These are phyloP conservation scores for Penicillium nordicum DNA, from an alignment of 2,329 filamentous ascomycete species.

Conservation along the genomic window DNA sequence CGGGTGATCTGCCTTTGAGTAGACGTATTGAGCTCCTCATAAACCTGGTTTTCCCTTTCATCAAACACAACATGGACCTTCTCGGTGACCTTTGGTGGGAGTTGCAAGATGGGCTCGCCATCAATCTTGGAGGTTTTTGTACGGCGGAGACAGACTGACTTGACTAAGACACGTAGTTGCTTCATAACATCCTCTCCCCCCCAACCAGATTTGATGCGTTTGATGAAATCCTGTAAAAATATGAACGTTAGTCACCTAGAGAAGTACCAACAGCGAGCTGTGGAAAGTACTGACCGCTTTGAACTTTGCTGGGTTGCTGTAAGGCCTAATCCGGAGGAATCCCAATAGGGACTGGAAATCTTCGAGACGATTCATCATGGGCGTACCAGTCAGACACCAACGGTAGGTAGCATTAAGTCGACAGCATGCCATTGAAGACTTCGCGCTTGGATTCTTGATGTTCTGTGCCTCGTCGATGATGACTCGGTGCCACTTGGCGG, in stretches of 20 bases:
- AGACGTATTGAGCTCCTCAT: constrained; percentile 62
- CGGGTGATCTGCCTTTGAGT: constrained; percentile 71
- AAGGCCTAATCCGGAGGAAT: constrained; percentile 75
- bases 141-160: constrained; percentile 75
- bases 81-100: constrained; percentile 64
- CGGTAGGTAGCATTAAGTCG: constrained; percentile 59
- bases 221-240: constrained; percentile 47
- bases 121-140: constrained; percentile 77
- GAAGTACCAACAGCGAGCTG: neutral
- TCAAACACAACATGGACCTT: constrained; percentile 63
- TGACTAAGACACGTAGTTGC: constrained; percentile 70
- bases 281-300: constrained; percentile 43
- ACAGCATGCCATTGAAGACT: constrained; percentile 59
- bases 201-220: constrained; percentile 47
- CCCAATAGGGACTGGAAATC: constrained; percentile 75
- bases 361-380: constrained; percentile 80
- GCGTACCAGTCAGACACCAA: constrained; percentile 75
- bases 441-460: constrained; percentile 71
- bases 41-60: constrained; percentile 63
- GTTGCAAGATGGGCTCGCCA: constrained; percentile 68
- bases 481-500: constrained; percentile 63
- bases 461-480: constrained; percentile 77
- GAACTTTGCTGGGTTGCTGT: constrained; percentile 64
- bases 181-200: constrained; percentile 57
- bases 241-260: neutral